Base-by-base conservation (phyloP, 805 yeast species). In the Saturnispora bothae region DNA sequence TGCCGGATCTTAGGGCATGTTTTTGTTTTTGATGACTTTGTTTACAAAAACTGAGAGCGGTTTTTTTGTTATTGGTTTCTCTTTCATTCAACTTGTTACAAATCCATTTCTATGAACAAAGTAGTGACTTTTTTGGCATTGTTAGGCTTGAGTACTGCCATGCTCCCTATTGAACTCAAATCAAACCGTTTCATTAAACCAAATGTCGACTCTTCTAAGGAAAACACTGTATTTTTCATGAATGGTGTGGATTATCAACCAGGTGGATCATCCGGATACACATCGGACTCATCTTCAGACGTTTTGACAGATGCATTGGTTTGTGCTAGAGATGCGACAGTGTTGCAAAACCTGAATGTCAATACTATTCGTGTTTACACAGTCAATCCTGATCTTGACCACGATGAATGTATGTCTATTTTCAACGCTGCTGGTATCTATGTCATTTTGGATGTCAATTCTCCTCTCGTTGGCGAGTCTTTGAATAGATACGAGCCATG, bases 161-260 rank as follows among this genome's bases (percentile, higher is more conserved):
- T 80, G 43, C 62, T 77, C 34, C 84, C 86, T 6, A 50, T 81
- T 31, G 67, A 68, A 30, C 56, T 67, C 43, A 63, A 66, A 40
- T 79, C 78, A 28, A 67, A 68, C 43, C 63, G 80, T 40, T 78
- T 81, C 53, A 72, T 78, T 50, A 61, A 68, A 47, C 80, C 83
- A 17, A 60, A 66, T 5, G 35, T 44, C 3, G 49, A 48, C 20
- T 51, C 52, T 13, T 41, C 33, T 4, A 49, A 56, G 10, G 54
- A 63, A 18, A 78, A 78, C 25, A 67, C 69, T 32, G 80, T 83
- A 7, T 88, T 84, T 56, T 80, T 78, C 57, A 66, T 86, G 40
- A 73, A 83, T 43, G 96, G 96, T 45, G 74, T 88, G 29, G 96
- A 85, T 59, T 88, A 88, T 59, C 94, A 84, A 60, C 94, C 89